A percentile compares a stretch with the other conserved stretches of the same genome.
Evolutionary conservation across 768 basidiomycete genomes (phyloP).

Genomic region (Obba rivulosa): DNA sequence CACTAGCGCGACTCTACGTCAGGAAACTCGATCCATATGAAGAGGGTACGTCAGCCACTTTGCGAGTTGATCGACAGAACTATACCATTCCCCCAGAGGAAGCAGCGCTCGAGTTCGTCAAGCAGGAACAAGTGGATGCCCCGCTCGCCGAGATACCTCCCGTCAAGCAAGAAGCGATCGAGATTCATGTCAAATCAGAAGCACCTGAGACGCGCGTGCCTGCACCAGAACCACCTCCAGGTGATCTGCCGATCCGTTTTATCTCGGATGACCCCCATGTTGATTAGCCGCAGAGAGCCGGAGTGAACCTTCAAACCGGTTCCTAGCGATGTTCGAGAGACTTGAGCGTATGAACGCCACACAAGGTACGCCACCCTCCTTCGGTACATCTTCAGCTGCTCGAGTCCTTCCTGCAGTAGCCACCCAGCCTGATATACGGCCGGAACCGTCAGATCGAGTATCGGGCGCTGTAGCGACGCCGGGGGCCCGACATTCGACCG

Average conservation of each 20-base stretch:
- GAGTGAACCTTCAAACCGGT: constrained; percentile 3
- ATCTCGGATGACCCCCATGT: too few relatives aligned
- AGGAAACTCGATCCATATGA: constrained; percentile 20
- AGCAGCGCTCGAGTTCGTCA: constrained; percentile 9
- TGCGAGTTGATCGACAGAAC: too few relatives aligned
- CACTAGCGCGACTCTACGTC: not conserved
- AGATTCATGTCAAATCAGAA: constrained; percentile 8
- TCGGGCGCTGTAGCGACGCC: not conserved
- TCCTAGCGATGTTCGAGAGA: constrained; percentile 9
- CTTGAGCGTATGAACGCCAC: not conserved
- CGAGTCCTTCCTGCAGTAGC: not conserved
- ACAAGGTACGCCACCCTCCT: not conserved
- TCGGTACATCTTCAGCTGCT: not conserved
- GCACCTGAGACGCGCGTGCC: not conserved
- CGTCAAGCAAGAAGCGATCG: constrained; percentile 7
- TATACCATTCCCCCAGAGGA: constrained; percentile 4
- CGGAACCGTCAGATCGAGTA: not conserved
- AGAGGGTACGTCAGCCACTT: constrained; percentile 9
- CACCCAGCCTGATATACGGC: not conserved
- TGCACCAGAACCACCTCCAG: not conserved
- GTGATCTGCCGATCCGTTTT: not conserved
- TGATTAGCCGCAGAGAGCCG: not conserved
- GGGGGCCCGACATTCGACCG: not conserved
- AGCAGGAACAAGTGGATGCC: constrained; percentile 5
- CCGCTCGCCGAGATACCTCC: not conserved